Percentiles rank a stretch among this genome's conserved stretches.
Conservation (phyloP, 2,329 filamentous ascomycete genomes). For the Aureobasidium musti region DNA sequence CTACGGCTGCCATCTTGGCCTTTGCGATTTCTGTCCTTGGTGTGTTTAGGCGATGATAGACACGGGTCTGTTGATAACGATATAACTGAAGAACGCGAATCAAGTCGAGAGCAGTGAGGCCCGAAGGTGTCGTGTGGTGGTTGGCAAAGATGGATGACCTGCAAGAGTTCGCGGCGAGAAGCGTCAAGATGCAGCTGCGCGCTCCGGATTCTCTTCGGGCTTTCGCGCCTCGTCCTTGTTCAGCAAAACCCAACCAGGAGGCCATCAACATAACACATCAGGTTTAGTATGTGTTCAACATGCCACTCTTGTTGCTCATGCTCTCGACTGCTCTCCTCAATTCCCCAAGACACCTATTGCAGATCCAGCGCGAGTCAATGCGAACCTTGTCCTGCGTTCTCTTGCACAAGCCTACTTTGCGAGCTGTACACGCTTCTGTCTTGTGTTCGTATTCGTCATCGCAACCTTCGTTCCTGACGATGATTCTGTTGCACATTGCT, state of each 20-base stretch:
- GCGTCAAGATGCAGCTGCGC: slow-evolving; percentile 15
- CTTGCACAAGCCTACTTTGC: slow-evolving; percentile 8
- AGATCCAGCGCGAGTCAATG: not conserved
- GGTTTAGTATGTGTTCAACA: not conserved
- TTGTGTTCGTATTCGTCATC: not conserved
- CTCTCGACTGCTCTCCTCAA: slow-evolving; percentile 13
- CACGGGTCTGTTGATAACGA: not conserved
- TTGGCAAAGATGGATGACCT: not conserved
- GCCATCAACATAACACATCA: not conserved
- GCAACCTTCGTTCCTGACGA: slow-evolving; percentile 15
- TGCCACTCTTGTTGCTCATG: slow-evolving; percentile 16
- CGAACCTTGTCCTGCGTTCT: slow-evolving; percentile 12
- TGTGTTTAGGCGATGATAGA: not conserved
- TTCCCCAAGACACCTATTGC: not conserved
- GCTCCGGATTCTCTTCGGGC: slow-evolving; percentile 20
- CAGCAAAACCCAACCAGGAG: not conserved
- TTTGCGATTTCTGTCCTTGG: not conserved
- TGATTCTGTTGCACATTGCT: slow-evolving; percentile 26
- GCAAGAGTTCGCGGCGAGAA: not conserved
- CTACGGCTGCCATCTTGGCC: slow-evolving; percentile 41
- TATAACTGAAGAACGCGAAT: not conserved
- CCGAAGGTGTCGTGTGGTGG: not conserved
- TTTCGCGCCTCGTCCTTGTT: not conserved
- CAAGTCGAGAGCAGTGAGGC: not conserved
- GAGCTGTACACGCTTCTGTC: slow-evolving; percentile 5